Evolutionary conservation across 257 asterid genomes (phyloP), one percentile per base, ranked within the genome.

Genomic region (Rubia yunnanensis): DNA sequence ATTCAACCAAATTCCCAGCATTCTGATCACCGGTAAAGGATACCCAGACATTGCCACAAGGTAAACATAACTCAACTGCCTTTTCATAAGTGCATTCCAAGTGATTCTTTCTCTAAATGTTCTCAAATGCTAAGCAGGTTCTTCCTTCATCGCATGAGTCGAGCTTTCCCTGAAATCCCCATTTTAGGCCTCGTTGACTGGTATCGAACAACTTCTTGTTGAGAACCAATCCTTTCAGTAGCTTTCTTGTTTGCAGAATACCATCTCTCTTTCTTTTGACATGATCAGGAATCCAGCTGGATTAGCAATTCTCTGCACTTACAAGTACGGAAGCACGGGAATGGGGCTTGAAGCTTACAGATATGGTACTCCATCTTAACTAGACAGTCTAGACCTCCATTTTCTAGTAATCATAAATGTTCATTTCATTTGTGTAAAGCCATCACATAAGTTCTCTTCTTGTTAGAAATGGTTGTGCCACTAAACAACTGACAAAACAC

Each of bases 311-410:
- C 74, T 92, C n/a, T 92, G 99, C 84, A 89, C 99, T 65, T 89
- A 84, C 83, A 92, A 92, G 67, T 84, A 70, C 59, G 97, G 97
- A 68, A 92, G 99, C 70, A 75, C 86, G 65, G 78, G 96, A 48
- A 89, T 92, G 99, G 99, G 99, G 15, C 84, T 92, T 54, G 99
- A 92, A 75, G 96, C 97, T 35, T 87, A 87, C 72, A 71, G 94
- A 89, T 92, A 92, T 53, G 99, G 99, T 92, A 65, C 62, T 14
- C n/a, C 24, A 32, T 63, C 48, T 50, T 30, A 73, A 38, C 52
- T 15, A 15, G n/a, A n/a, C n/a, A n/a, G n/a, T n/a, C n/a, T n/a
- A n/a, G 50, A 41, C 50, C 18, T 41, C n/a, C 50, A 41, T 41
- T 41, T 44, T 15, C 17, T 1, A 44, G 52, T 44, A 39, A 39